A percentile compares a stretch with the other conserved stretches of the same genome.
phyloP scores from a whole-genome alignment of 345 rosid genomes.

The Atalantia buxifolia region DNA sequence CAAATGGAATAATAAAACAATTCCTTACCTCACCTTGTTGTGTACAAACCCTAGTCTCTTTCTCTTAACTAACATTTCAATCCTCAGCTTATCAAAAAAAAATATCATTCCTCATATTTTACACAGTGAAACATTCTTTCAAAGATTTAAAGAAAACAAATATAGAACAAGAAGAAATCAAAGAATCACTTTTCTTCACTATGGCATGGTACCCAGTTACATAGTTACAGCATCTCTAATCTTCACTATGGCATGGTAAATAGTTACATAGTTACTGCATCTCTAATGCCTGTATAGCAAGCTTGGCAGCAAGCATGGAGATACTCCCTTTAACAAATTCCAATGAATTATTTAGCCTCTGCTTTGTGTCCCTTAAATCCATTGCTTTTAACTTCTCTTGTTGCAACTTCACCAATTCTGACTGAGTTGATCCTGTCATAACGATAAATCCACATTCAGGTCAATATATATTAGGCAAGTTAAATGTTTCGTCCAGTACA shows the following conservation, averaged over 20 bases:
- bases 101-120: no score
- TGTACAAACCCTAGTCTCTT: not conserved
- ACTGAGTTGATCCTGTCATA: constrained; percentile 51
- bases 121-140: no score
- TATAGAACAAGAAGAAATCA: not conserved
- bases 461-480: not conserved
- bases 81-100: no score
- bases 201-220: no score
- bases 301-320: constrained; percentile 70
- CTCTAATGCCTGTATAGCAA: constrained; percentile 72
- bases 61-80: not conserved
- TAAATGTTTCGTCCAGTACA: not conserved
- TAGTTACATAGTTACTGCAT: constrained; percentile 16
- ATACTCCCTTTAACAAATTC: constrained; percentile 48
- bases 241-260: no score
- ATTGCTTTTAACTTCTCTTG: constrained; percentile 57
- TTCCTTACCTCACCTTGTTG: not conserved
- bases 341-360: constrained; percentile 57
- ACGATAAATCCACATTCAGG: constrained; percentile 2
- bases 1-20: not conserved
- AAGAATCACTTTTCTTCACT: not conserved
- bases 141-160: not conserved
- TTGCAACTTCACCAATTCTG: constrained; percentile 61
- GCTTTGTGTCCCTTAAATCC: constrained; percentile 55
- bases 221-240: constrained; percentile 32